Conservation (phyloP, 179 eudicot genomes). For the Silene vulgaris region DNA sequence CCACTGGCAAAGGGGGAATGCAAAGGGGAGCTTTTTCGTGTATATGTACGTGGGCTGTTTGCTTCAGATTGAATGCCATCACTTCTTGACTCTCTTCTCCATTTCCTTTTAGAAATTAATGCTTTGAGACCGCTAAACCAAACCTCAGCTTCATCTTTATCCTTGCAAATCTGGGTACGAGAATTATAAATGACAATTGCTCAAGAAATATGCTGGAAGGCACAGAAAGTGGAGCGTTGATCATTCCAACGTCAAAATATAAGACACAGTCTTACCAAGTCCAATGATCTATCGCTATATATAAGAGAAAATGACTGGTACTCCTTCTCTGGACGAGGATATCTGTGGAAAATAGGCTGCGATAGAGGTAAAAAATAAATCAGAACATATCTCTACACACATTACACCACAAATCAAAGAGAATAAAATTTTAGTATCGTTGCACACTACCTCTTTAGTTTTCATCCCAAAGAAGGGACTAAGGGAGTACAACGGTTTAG, state of each 20-base stretch:
- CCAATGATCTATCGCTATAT: slow-evolving; percentile 83
- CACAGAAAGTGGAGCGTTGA: slow-evolving; percentile 13
- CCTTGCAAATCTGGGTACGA: slow-evolving; percentile 75
- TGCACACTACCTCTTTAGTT: not conserved
- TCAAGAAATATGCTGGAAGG: not conserved
- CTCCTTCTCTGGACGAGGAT: slow-evolving; percentile 97
- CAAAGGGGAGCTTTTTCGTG: slow-evolving; percentile 82
- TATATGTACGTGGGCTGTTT: slow-evolving; percentile 88
- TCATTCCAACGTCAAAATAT: not conserved
- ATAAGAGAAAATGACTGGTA: slow-evolving; percentile 93
- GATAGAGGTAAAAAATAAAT: slow-evolving; percentile 16
- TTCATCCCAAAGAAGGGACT: not conserved
- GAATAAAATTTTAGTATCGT: not conserved
- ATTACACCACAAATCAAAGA: not conserved
- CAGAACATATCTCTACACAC: slow-evolving; percentile 14
- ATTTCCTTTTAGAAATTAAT: slow-evolving; percentile 76
- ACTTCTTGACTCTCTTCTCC: slow-evolving; percentile 95
- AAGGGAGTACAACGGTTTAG: not conserved
- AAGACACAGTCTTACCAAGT: slow-evolving; percentile 55
- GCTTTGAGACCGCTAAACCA: slow-evolving; percentile 99
- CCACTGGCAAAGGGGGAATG: slow-evolving; percentile 73
- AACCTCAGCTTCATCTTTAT: slow-evolving; percentile 98
- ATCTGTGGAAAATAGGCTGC: slow-evolving; percentile 91
- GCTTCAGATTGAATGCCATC: slow-evolving; percentile 93
- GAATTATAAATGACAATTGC: slow-evolving; percentile 9